Conservation (phyloP, 2,329 filamentous ascomycete species). For the Pyricularia grisea region DNA sequence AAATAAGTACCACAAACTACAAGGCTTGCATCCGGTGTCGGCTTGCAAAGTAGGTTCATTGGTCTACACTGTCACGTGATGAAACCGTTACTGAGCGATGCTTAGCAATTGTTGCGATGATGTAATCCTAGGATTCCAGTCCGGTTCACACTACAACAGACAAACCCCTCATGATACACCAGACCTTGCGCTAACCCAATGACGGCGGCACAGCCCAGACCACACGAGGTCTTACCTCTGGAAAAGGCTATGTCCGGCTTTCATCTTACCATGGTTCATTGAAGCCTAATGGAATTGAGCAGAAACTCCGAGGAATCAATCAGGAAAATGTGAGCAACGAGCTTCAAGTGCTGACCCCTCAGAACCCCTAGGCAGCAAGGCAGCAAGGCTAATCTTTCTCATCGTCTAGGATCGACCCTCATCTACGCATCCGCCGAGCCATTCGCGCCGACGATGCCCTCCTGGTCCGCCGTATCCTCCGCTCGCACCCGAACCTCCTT, state of each 20-base stretch:
- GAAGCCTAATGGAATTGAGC: neutral
- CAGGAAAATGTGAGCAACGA: neutral
- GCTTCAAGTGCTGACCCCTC: neutral
- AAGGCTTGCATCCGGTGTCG: too few relatives aligned
- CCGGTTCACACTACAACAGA: neutral
- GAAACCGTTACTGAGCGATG: neutral
- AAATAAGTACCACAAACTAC: too few relatives aligned
- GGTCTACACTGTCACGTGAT: neutral
- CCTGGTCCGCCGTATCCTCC: conserved; percentile 69
- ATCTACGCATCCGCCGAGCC: conserved; percentile 69
- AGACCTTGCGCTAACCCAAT: neutral
- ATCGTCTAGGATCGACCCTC: conserved; percentile 59
- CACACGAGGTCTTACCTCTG: neutral
- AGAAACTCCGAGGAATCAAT: too few relatives aligned
- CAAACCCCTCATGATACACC: neutral
- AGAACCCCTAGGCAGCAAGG: too few relatives aligned
- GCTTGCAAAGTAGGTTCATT: too few relatives aligned
- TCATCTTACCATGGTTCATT: neutral
- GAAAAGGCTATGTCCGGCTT: neutral
- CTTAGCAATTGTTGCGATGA: neutral
- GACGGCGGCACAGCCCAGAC: neutral
- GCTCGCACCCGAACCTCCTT: conserved; percentile 59
- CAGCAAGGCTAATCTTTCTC: neutral
- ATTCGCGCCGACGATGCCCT: conserved; percentile 65
- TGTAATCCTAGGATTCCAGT: neutral